These are phyloP conservation scores for Candida gorgasii DNA, from an alignment of 805 yeast genomes.

Conservation along the genomic window DNA sequence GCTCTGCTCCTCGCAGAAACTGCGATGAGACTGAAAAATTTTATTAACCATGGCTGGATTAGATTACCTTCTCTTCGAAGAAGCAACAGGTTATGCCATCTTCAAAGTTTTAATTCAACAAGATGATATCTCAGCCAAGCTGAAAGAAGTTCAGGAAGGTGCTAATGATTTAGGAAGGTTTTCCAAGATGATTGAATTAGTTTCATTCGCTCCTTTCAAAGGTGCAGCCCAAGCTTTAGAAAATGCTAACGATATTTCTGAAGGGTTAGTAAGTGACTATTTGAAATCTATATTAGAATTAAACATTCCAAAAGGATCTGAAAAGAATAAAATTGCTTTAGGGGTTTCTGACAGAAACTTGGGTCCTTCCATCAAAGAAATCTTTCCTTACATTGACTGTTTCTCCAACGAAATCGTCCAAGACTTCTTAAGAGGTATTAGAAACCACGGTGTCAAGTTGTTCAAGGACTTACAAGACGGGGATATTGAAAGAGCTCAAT, in stretches of 20 bases:
- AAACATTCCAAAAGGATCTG: constrained; percentile 79
- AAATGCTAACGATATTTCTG: constrained; percentile 96
- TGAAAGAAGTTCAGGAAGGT: constrained; percentile 92
- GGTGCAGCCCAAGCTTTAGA: constrained; percentile 99
- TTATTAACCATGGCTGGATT: constrained; percentile 58
- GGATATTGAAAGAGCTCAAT: constrained; percentile 96
- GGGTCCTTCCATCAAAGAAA: constrained; percentile 95
- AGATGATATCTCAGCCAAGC: constrained; percentile 88
- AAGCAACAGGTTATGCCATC: constrained; percentile 97
- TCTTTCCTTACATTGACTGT: constrained; percentile 86
- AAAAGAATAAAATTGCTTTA: constrained; percentile 66
- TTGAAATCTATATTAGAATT: constrained; percentile 86
- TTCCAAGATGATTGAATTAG: constrained; percentile 89
- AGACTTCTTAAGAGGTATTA: constrained; percentile 92
- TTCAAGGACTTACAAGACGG: constrained; percentile 91
- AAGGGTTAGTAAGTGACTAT: constrained; percentile 93
- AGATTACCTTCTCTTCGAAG: constrained; percentile 94
- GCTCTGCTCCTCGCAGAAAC: neutral
- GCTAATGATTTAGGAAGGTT: constrained; percentile 81
- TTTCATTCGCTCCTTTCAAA: constrained; percentile 96
- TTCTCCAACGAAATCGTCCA: constrained; percentile 89
- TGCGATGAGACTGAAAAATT: constrained; percentile 13
- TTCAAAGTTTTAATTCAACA: constrained; percentile 93
- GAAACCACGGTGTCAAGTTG: constrained; percentile 85
- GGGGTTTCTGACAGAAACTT: constrained; percentile 94